Evolutionary conservation across 2,329 filamentous ascomycete genomes (phyloP).

Genomic region (Pseudocercospora fuligena): DNA sequence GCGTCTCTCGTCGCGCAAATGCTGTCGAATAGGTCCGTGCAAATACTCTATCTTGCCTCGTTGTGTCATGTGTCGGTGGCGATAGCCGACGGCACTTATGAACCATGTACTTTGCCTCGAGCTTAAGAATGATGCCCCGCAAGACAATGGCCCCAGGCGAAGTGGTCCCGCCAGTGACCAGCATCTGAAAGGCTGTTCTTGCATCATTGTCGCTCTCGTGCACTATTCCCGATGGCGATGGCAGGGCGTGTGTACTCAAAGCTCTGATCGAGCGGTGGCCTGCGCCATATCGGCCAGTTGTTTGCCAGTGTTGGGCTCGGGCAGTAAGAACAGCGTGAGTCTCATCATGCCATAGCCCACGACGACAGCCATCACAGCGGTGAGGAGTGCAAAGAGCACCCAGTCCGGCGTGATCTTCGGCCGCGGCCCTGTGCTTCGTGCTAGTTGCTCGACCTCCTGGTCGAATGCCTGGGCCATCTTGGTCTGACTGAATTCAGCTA

Average conservation of each 20-base stretch:
- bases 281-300: background rate
- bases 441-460: constrained; percentile 57
- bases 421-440: constrained; percentile 25
- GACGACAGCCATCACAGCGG: constrained; percentile 22
- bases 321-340: constrained; percentile 3
- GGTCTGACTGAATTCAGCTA: constrained; percentile 72
- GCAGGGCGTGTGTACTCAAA: background rate
- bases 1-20: background rate
- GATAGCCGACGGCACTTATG: background rate
- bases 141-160: background rate
- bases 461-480: constrained; percentile 83
- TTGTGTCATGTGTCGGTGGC: background rate
- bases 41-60: background rate
- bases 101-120: background rate
- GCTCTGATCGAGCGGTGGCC: constrained; percentile 1
- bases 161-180: background rate
- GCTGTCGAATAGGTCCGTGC: background rate
- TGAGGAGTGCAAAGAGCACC: constrained; percentile 66
- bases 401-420: constrained; percentile 33
- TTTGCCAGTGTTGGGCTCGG: background rate
- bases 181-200: background rate
- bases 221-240: background rate
- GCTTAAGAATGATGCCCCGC: background rate
- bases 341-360: constrained; percentile 19
- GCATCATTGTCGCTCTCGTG: background rate